These are phyloP conservation scores for Orbilia quercus DNA, from an alignment of 2,329 filamentous ascomycete species.

Conservation along the genomic window DNA sequence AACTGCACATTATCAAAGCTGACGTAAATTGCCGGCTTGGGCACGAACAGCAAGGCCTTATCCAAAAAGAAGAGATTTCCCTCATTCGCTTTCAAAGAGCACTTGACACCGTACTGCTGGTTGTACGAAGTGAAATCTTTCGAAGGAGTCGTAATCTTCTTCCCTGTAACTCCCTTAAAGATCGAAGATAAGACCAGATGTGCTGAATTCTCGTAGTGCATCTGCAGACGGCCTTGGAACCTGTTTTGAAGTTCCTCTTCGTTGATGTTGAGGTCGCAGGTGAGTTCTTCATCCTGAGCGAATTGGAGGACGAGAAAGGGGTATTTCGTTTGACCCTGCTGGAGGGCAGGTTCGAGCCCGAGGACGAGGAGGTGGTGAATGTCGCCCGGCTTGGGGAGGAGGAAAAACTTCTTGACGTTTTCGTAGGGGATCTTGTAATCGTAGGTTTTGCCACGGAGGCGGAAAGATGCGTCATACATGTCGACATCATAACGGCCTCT, in stretches of 20 bases:
- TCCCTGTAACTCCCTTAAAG: slow-evolving; percentile 91
- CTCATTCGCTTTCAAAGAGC: slow-evolving; percentile 99
- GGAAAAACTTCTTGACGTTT: slow-evolving; percentile 97
- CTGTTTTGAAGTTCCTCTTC: slow-evolving; percentile 84
- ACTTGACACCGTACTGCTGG: slow-evolving; percentile 94
- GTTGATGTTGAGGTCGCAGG: slow-evolving; percentile 94
- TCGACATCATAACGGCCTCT: slow-evolving; percentile 99
- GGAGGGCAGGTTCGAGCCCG: slow-evolving; percentile 90
- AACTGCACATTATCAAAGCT: slow-evolving; percentile 91
- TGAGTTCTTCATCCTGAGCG: slow-evolving; percentile 96
- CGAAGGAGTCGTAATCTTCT: slow-evolving; percentile 92
- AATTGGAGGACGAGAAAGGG: slow-evolving; percentile 99
- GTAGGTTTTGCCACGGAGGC: slow-evolving; percentile 97
- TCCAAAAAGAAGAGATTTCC: slow-evolving; percentile 96
- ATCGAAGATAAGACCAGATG: slow-evolving; percentile 94
- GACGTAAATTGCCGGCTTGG: slow-evolving; percentile 97
- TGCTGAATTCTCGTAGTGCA: slow-evolving; percentile 92
- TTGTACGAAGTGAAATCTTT: slow-evolving; percentile 96
- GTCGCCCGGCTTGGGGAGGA: slow-evolving; percentile 98
- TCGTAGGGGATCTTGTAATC: slow-evolving; percentile 99
- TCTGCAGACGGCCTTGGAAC: slow-evolving; percentile 88
- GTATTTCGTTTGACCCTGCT: slow-evolving; percentile 96
- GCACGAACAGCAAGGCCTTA: slow-evolving; percentile 98
- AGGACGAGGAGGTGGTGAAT: slow-evolving; percentile 94
- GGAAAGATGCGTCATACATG: slow-evolving; percentile 98